A percentile compares a stretch with the other conserved stretches of the same genome.
Evolutionary conservation across 345 rosid species (phyloP).

Genomic region (Trapa bicornis): DNA sequence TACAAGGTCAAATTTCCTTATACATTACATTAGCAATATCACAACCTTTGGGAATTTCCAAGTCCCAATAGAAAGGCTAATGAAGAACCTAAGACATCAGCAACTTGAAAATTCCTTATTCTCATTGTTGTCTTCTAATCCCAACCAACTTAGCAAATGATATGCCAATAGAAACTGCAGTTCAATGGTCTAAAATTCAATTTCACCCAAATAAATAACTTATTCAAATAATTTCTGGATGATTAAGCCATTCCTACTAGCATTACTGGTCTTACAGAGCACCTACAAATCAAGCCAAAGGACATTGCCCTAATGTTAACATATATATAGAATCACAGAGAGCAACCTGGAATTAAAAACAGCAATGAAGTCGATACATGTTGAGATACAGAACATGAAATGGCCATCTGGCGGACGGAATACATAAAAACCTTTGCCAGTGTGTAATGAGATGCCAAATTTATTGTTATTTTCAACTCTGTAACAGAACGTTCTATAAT

Average conservation of each 20-base stretch:
- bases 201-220: not conserved
- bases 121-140: not conserved
- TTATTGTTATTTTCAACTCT: no score
- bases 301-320: not conserved
- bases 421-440: no score
- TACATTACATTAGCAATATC: not conserved
- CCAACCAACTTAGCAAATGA: not conserved
- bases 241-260: not conserved
- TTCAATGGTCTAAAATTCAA: not conserved
- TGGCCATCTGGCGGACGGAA: not conserved
- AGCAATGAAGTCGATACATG: not conserved
- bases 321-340: not conserved
- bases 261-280: not conserved
- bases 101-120: not conserved
- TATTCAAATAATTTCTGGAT: not conserved
- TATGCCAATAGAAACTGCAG: not conserved
- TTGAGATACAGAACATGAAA: not conserved
- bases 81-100: not conserved
- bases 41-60: not conserved
- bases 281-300: not conserved
- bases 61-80: not conserved
- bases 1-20: conserved; percentile 9
- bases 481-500: no score
- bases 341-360: not conserved
- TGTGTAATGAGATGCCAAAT: no score